Base-by-base conservation (phyloP, 1,139 yeast species). In the Candida albicans region DNA sequence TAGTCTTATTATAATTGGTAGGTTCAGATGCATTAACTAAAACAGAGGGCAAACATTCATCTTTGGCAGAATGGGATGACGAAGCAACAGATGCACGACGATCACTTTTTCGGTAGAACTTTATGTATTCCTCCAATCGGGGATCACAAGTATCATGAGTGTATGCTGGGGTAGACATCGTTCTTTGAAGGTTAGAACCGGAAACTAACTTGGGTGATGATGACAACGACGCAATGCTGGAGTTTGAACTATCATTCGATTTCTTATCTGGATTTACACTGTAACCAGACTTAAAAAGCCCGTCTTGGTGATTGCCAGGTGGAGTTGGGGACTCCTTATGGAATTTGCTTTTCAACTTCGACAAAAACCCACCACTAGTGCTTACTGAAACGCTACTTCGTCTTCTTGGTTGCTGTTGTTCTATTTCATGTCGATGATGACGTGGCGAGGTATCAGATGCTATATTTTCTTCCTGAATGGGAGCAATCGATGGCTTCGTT, bases 71-170 rank as follows among this genome's bases (percentile, higher is more conserved):
- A 11, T 40, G 12, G 12, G 33, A 35, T 10, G 50, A 37, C 3
- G 22, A 18, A 18, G 46, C 42, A 6, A 52, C 44, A 3, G 65
- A 57, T 13, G 58, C 48, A 8, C 56, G 48, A 4, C 54, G 53
- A 52, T 52, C 70, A 47, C 57, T 68, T 47, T 70, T 74, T 44
- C 69, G 67, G 54, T 77, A 80, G 52, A 75, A 76, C 40, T 70
- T 68, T 45, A 84, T 66, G 54, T 82, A 84, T 42, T 79, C 82
- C 33, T 79, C 78, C 33, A 84, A 58, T 50, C 79, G 70, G 1
- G 85, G 83, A 53, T 83, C 87, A 5, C 53, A 30, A 3, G 50
- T 22, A 8, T 44, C 48, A 7, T 40, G 42, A 11, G 51, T 32
- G 33, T 44, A 39, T 4, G 44, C 45, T 9, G 62, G 58, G 2